Evolutionary conservation across 2,329 filamentous ascomycete genomes (phyloP), one percentile per base, ranked within the genome.

Genomic region (Lecanoromycetidae sp.): DNA sequence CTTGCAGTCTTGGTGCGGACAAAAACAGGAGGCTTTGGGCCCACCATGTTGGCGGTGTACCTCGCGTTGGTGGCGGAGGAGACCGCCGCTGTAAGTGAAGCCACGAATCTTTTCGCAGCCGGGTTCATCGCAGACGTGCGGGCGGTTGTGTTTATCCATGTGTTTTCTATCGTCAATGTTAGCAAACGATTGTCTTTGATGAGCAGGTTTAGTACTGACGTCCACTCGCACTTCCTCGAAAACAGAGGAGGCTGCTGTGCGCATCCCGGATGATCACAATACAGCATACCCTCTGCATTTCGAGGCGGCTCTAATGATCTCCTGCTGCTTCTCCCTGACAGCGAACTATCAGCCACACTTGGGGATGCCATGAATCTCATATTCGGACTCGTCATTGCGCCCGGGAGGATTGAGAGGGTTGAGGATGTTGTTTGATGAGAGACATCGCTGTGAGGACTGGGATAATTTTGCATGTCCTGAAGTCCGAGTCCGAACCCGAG

Each of bases 81-180:
- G 76, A 3, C 90, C 90, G 13, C 90, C 90, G 0, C 85, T 90
- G 62, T 96, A 96, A 1, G 90, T 96, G 64, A 96, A 96, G 1
- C 90, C 90, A 44, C 85, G 84, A 0, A 94, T 75, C 58, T 94
- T 94, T 58, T 90, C 86, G 64, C 90, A 95, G 30, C 83, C 84
- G n/a, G 77, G 74, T 35, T 82, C 80, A 19, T 71, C 73, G 64
- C 90, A 96, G 58, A 87, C 84, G 61, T 95, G 96, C 1, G 90
- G 90, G 10, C 90, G 76, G 57, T 94, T 87, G 62, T 96, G 90
- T 63, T 94, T 94, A 67, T 96, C 90, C 88, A 95, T 95, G 63
- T 96, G 90, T 68, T 96, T 95, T 61, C 87, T 94, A 55, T 51
- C 44, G 29, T 47, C 37, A 52, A 33, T 25, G 29, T 49, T 17